Evolutionary conservation across 2,329 filamentous ascomycete genomes (phyloP).

Genomic region (Furcasterigmium furcatum): DNA sequence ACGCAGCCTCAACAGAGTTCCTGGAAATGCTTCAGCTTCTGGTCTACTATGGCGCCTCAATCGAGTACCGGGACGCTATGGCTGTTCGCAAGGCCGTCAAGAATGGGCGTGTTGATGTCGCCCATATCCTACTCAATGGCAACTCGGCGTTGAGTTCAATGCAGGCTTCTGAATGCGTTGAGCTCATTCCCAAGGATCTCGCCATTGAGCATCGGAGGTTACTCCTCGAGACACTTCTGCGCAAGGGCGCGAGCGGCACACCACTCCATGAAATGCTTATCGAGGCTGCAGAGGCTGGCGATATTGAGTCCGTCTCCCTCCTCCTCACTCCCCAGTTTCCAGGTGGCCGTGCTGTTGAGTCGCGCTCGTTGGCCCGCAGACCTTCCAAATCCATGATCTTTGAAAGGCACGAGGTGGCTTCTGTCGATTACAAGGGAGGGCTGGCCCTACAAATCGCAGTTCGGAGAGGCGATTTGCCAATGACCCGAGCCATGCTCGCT

Average conservation of each 20-base stretch:
- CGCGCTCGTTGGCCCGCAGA: background rate
- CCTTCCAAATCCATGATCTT: slow-evolving; percentile 25
- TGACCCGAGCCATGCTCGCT: slow-evolving; percentile 43
- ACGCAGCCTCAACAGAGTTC: slow-evolving; percentile 46
- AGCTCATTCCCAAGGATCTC: slow-evolving; percentile 43
- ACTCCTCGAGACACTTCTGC: slow-evolving; percentile 42
- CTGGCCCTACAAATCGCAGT: slow-evolving; percentile 48
- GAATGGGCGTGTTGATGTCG: slow-evolving; percentile 41
- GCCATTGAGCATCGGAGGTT: slow-evolving; percentile 39
- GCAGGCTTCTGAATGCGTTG: slow-evolving; percentile 47
- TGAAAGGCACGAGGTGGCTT: slow-evolving; percentile 46
- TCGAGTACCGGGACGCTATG: slow-evolving; percentile 49
- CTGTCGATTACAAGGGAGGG: slow-evolving; percentile 48
- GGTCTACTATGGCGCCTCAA: slow-evolving; percentile 48
- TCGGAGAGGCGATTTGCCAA: slow-evolving; percentile 36
- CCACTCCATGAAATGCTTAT: slow-evolving; percentile 47
- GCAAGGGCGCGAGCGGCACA: slow-evolving; percentile 45
- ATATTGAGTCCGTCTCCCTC: slow-evolving; percentile 42
- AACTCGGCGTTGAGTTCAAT: slow-evolving; percentile 36
- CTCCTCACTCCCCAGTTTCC: slow-evolving; percentile 47
- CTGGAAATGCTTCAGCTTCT: slow-evolving; percentile 54
- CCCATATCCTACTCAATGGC: slow-evolving; percentile 42
- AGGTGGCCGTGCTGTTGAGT: slow-evolving; percentile 18
- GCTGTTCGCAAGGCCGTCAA: slow-evolving; percentile 47
- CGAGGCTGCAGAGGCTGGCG: slow-evolving; percentile 43